Conservation (phyloP, 768 basidiomycete genomes). For the Termitomyces sp. region DNA sequence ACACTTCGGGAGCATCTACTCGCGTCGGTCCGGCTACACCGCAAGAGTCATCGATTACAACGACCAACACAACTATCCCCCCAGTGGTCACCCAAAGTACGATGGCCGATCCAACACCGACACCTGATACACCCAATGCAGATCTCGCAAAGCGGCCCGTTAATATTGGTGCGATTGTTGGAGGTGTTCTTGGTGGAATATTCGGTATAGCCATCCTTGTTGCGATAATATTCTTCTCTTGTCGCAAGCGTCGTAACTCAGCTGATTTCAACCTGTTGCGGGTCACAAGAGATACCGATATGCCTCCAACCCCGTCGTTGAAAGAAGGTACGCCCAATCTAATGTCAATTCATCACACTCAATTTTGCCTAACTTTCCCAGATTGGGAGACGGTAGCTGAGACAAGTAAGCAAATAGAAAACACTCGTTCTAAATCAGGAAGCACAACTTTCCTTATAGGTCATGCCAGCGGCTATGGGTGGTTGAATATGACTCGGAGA, state of each 20-base stretch:
- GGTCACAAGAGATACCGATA: not conserved
- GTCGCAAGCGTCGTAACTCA: not conserved
- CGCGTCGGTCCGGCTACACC: no score
- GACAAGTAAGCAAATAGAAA: not conserved
- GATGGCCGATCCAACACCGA: no score
- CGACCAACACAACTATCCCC: no score
- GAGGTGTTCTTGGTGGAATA: not conserved
- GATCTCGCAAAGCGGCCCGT: not conserved
- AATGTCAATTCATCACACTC: no score
- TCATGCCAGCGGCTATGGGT: no score
- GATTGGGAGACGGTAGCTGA: slow-evolving; percentile 1
- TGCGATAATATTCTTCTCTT: not conserved
- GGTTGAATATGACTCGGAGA: no score
- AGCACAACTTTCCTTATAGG: no score
- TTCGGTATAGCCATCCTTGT: not conserved
- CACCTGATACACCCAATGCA: no score
- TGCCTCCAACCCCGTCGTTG: not conserved
- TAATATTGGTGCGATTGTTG: slow-evolving; percentile 2
- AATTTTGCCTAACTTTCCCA: not conserved
- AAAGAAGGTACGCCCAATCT: not conserved
- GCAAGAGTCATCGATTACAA: no score
- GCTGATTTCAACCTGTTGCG: not conserved
- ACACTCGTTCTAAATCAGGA: not conserved
- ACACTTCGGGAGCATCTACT: no score
- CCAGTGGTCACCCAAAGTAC: no score